Percentiles rank a stretch among this genome's conserved stretches.
phyloP scores from a whole-genome alignment of 2,329 filamentous ascomycete species.

The Nigrospora sphaerica region DNA sequence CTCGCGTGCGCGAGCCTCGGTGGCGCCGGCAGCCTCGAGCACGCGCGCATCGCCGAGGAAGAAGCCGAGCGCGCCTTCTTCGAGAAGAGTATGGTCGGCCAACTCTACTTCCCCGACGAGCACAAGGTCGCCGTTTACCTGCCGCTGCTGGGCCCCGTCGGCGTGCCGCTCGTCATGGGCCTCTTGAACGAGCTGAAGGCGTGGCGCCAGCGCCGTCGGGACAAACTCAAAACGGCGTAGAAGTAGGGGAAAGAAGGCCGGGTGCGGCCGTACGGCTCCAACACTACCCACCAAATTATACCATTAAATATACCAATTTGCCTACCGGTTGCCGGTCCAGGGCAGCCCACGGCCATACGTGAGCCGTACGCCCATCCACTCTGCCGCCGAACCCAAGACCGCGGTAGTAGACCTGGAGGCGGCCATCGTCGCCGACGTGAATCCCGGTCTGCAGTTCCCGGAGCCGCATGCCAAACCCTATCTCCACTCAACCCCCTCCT shows the following conservation, averaged over 20 bases:
- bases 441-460: no score
- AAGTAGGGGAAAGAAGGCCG: not conserved
- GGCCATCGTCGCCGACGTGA: no score
- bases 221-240: slow-evolving; percentile 28
- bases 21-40: slow-evolving; percentile 60
- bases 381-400: no score
- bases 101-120: slow-evolving; percentile 97
- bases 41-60: slow-evolving; percentile 77
- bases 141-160: slow-evolving; percentile 82
- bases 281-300: no score
- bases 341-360: no score
- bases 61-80: slow-evolving; percentile 95
- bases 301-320: no score
- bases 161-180: slow-evolving; percentile 81
- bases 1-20: slow-evolving; percentile 68
- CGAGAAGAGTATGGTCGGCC: slow-evolving; percentile 97
- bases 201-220: slow-evolving; percentile 41
- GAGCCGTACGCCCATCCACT: no score
- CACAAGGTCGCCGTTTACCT: slow-evolving; percentile 97
- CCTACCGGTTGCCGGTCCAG: no score
- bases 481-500: no score
- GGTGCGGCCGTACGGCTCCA: no score
- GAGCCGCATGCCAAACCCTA: no score
- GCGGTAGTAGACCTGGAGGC: no score
- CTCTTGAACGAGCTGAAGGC: slow-evolving; percentile 73